These are phyloP conservation scores for Annulohypoxylon bovei DNA, from an alignment of 495 filamentous ascomycete genomes.

Conservation along the genomic window DNA sequence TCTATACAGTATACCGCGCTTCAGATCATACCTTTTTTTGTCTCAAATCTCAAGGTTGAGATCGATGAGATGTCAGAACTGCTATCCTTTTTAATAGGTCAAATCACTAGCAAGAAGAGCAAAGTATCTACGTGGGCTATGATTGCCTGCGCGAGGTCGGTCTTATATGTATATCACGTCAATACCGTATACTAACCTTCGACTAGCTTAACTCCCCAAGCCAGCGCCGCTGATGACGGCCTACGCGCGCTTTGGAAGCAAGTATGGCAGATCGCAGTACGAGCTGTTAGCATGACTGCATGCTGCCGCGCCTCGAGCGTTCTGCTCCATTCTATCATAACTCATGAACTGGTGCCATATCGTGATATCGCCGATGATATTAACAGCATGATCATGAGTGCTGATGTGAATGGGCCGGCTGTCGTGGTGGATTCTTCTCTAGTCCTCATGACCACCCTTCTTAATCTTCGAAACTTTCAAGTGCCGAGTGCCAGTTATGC, in stretches of 20 bases:
- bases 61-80: constrained; percentile 54
- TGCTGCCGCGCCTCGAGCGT: constrained; percentile 85
- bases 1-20: constrained; percentile 71
- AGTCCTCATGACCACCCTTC: constrained; percentile 73
- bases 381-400: constrained; percentile 74
- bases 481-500: constrained; percentile 71
- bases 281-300: constrained; percentile 72
- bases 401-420: constrained; percentile 83
- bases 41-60: constrained; percentile 46
- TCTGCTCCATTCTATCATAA: constrained; percentile 73
- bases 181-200: constrained; percentile 34
- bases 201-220: constrained; percentile 40
- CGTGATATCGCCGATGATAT: constrained; percentile 69
- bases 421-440: constrained; percentile 81
- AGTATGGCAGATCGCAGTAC: constrained; percentile 76
- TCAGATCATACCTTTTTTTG: constrained; percentile 81
- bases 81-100: constrained; percentile 48
- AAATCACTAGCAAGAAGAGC: constrained; percentile 51
- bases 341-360: constrained; percentile 69
- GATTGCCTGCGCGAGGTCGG: constrained; percentile 70
- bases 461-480: constrained; percentile 66
- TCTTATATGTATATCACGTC: neutral
- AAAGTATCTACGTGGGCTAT: constrained; percentile 62
- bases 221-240: constrained; percentile 34
- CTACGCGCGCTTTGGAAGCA: constrained; percentile 67